These are phyloP conservation scores for Ilyonectria destructans DNA, from an alignment of 2,329 filamentous ascomycete species.

Conservation along the genomic window DNA sequence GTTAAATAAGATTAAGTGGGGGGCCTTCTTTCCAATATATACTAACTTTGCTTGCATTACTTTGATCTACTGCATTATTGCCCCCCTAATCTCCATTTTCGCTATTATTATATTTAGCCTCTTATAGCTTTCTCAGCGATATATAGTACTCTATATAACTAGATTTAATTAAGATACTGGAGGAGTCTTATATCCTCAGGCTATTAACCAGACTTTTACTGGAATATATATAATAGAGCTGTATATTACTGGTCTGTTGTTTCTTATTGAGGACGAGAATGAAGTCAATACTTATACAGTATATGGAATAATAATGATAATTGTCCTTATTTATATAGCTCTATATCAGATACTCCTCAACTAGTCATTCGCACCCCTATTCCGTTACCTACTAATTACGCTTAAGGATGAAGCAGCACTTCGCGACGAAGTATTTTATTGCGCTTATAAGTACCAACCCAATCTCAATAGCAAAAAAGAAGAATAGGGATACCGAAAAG, in stretches of 20 bases:
- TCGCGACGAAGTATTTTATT: conserved; percentile 84
- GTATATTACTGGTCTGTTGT: conserved; percentile 90
- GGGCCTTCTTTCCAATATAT: conserved; percentile 94
- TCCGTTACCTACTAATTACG: conserved; percentile 92
- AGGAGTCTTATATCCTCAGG: conserved; percentile 90
- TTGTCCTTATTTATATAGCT: conserved; percentile 78
- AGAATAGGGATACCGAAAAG: too few relatives aligned
- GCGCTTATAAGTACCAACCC: too few relatives aligned
- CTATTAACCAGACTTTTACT: conserved; percentile 95
- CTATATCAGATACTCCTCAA: conserved; percentile 88
- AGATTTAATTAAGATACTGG: conserved; percentile 93
- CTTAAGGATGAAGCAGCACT: conserved; percentile 94
- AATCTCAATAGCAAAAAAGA: too few relatives aligned
- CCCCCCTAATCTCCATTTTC: conserved; percentile 92
- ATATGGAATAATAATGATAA: conserved; percentile 89
- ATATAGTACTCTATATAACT: conserved; percentile 95
- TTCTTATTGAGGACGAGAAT: conserved; percentile 76
- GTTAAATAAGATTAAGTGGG: conserved; percentile 87
- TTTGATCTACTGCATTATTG: conserved; percentile 88
- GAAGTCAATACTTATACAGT: conserved; percentile 74
- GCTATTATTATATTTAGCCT: conserved; percentile 92
- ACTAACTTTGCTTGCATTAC: conserved; percentile 96
- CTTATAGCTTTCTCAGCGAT: conserved; percentile 94
- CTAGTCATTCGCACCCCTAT: conserved; percentile 84
- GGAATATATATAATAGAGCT: conserved; percentile 96